Evolutionary conservation across 1,139 yeast genomes (phyloP).

Genomic region (Candida sanyaensis): DNA sequence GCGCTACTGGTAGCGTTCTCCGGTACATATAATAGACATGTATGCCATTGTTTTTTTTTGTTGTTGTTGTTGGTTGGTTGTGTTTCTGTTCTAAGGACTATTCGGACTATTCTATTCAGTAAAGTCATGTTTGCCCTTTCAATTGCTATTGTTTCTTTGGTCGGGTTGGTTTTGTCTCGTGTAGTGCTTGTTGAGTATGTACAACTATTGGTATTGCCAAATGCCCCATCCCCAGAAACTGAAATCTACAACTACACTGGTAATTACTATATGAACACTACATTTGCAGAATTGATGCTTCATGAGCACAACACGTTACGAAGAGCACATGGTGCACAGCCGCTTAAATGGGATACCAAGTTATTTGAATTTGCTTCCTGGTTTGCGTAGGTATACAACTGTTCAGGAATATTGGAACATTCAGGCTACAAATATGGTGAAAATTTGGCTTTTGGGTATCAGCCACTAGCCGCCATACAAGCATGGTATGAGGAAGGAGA

Average conservation of each 20-base stretch:
- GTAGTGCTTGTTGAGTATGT: constrained; percentile 2
- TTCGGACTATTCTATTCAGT: no score
- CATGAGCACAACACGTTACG: constrained; percentile 32
- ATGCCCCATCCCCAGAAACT: no score
- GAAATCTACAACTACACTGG: constrained; percentile 16
- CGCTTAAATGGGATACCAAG: constrained; percentile 32
- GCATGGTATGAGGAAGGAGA: constrained; percentile 43
- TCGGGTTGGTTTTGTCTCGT: not conserved
- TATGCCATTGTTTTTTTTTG: no score
- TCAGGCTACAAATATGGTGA: constrained; percentile 41
- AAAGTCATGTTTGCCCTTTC: not conserved
- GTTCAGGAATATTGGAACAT: constrained; percentile 36
- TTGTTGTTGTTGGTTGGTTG: no score
- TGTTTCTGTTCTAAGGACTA: no score
- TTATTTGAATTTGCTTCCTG: constrained; percentile 31
- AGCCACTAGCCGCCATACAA: constrained; percentile 28
- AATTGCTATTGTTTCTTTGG: not conserved
- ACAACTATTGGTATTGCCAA: not conserved
- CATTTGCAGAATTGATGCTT: constrained; percentile 28
- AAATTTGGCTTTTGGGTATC: constrained; percentile 40
- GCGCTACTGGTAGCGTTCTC: not conserved
- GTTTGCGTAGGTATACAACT: constrained; percentile 31
- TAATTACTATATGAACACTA: constrained; percentile 16
- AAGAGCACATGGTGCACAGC: constrained; percentile 28
- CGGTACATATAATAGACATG: no score